phyloP scores from a whole-genome alignment of 768 basidiomycete genomes.

The Leucocoprinus sp. region DNA sequence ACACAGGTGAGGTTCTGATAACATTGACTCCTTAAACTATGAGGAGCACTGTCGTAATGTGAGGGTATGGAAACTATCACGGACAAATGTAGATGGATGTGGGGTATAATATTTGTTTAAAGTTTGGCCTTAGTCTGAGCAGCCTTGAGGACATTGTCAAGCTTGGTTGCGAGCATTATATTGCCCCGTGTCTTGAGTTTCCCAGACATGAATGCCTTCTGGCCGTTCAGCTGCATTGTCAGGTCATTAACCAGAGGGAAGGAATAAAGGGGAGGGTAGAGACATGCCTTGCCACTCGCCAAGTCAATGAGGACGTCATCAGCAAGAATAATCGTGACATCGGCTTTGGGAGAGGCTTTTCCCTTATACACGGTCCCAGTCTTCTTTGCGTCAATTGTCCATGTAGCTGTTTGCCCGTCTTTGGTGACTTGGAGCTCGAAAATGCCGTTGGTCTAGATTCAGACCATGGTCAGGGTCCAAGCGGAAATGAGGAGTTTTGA shows the following conservation, averaged over 20 bases:
- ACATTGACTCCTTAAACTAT: background rate
- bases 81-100: background rate
- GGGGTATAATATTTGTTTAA: conserved; percentile 16
- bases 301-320: conserved; percentile 72
- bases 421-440: conserved; percentile 83
- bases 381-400: conserved; percentile 95
- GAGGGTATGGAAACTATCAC: background rate
- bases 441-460: conserved; percentile 68
- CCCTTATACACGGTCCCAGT: conserved; percentile 72
- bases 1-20: background rate
- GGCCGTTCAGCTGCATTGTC: conserved; percentile 63
- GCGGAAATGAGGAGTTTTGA: background rate
- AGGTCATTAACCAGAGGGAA: background rate
- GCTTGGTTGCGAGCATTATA: conserved; percentile 91
- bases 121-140: conserved; percentile 37
- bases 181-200: conserved; percentile 89
- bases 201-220: conserved; percentile 95
- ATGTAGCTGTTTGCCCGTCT: conserved; percentile 55
- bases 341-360: conserved; percentile 60
- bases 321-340: conserved; percentile 73
- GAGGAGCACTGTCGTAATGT: background rate
- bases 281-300: conserved; percentile 59
- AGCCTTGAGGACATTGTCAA: conserved; percentile 65
- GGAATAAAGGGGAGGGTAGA: background rate
- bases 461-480: background rate